Evolutionary conservation across 176 grass and related monocot genomes (phyloP).

Genomic region (Thalia dealbata): DNA sequence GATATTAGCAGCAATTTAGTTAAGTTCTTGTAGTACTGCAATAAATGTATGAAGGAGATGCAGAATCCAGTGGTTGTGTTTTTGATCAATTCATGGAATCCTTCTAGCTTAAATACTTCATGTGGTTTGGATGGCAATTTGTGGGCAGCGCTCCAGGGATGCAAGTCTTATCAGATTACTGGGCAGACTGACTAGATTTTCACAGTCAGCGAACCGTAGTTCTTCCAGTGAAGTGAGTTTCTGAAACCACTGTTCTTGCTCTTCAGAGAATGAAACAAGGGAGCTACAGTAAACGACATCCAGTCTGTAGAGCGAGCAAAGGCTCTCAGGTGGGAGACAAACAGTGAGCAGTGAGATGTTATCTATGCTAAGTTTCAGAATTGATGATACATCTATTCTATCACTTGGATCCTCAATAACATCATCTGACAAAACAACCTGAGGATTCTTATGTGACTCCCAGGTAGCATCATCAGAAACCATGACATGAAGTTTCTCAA

Average conservation of each 20-base stretch:
- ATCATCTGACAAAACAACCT: not conserved
- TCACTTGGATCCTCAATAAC: not conserved
- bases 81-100: not conserved
- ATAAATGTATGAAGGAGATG: too few relatives aligned
- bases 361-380: constrained; percentile 3
- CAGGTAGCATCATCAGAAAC: not conserved
- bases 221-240: constrained; percentile 23
- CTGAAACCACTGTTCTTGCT: constrained; percentile 27
- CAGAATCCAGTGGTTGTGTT: too few relatives aligned
- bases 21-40: too few relatives aligned
- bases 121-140: not conserved
- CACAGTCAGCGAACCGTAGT: constrained; percentile 14
- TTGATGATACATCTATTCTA: not conserved
- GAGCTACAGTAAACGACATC: constrained; percentile 1
- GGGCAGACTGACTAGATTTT: not conserved
- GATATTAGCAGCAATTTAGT: not conserved
- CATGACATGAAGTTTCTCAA: not conserved
- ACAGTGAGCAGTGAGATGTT: not conserved
- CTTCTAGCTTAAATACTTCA: not conserved
- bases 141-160: not conserved
- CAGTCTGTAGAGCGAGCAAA: not conserved
- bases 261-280: constrained; percentile 2
- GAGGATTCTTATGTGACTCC: not conserved
- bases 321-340: not conserved
- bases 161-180: not conserved